Conservation (phyloP, 768 basidiomycete species). For the Podaxis sp. region DNA sequence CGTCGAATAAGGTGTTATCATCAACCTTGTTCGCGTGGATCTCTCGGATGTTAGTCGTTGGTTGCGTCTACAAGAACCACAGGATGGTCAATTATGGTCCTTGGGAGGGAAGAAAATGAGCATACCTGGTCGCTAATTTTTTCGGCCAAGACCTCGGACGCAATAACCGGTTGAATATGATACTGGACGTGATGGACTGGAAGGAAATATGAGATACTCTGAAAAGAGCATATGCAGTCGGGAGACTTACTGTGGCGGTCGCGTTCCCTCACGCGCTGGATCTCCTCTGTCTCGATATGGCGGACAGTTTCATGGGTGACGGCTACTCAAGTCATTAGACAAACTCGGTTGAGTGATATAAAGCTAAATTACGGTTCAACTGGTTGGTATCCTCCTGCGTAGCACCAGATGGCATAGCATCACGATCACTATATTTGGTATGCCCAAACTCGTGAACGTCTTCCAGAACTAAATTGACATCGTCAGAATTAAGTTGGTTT, state of each 20-base stretch:
- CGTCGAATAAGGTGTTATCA: constrained; percentile 24
- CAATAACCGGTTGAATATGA: constrained; percentile 30
- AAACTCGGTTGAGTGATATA: neutral
- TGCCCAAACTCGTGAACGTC: constrained; percentile 13
- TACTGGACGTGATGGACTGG: constrained; percentile 35
- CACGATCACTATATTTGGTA: constrained; percentile 7
- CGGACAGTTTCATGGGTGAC: constrained; percentile 25
- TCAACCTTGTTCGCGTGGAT: constrained; percentile 24
- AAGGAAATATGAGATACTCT: neutral
- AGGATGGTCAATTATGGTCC: neutral
- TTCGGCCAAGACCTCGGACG: constrained; percentile 22
- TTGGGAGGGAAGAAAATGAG: neutral
- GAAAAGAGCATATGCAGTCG: neutral
- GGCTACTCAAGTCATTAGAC: constrained; percentile 13
- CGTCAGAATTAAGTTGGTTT: neutral
- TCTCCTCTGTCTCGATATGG: constrained; percentile 26
- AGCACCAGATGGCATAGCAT: constrained; percentile 16
- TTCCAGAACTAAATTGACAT: constrained; percentile 6
- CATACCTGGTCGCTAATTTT: constrained; percentile 22
- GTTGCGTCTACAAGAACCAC: constrained; percentile 18
- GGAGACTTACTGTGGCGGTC: constrained; percentile 29
- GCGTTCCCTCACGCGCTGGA: constrained; percentile 25
- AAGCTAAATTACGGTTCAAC: constrained; percentile 16
- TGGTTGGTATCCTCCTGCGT: constrained; percentile 19
- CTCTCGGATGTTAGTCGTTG: constrained; percentile 23